Evolutionary conservation across 202 grass and related monocot species (phyloP), one percentile per base, ranked within the genome.

Genomic region (Saccharum hybrid): DNA sequence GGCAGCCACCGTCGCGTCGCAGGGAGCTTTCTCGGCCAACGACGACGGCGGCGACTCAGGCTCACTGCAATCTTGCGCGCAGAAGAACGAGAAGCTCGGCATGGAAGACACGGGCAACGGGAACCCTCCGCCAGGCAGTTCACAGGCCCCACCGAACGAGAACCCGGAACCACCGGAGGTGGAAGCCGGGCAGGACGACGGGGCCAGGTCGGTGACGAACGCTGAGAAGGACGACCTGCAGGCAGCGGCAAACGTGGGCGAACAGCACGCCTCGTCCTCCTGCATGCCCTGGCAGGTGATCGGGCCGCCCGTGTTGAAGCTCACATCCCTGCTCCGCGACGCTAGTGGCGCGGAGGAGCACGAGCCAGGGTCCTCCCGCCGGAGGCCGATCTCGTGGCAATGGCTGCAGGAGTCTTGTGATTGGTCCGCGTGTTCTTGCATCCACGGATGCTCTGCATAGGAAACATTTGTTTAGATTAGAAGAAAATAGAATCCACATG

Each of bases 71-170:
- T 72, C 81, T 18, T 63, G 77, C 4, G 48, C 5, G 22, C 72
- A 80, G 81, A 93, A 89, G 79, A 96, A 99, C 2, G 96, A 90
- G 74, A 99, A 99, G 77, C 90, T 95, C 30, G 89, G 85, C 91
- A 93, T 93, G 2, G 86, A 87, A 30, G 71, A 2, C 71, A 74
- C 28, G 0, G 45, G 88, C 21, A 74, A 66, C 2, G 66, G 79
- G 71, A 88, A 88, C n/a, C 56, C 56, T 60, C n/a, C 52, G 0
- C 19, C 8, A 2, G n/a, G 52, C 18, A 2, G 56, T 23, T 23
- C 23, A 14, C 41, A 57, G 23, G 19, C 19, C 43, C 79, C 88
- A 0, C 71, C 34, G 1, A 99, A 99, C 2, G 89, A 92, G 86
- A 96, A 99, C 28, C 82, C 82, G 0, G 71, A 76, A 14, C 56